Conservation (phyloP, 129 eudicot genomes). For the Deinandra increscens region DNA sequence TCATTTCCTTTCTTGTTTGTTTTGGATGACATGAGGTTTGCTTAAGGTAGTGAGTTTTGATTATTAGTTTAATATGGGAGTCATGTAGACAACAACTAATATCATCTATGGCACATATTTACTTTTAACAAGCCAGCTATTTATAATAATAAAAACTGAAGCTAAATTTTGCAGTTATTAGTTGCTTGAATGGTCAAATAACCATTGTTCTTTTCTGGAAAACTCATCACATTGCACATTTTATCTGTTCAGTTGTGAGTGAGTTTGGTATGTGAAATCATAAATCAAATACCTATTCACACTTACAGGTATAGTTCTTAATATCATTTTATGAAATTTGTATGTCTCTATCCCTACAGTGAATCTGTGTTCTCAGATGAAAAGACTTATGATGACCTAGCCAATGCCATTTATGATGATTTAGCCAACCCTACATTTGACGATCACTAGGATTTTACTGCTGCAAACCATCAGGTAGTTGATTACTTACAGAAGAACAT, state of each 20-base stretch:
- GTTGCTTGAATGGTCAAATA: neutral
- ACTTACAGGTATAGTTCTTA: too few species aligned
- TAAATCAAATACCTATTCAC: too few species aligned
- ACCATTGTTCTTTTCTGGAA: neutral
- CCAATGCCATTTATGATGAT: constrained; percentile 65
- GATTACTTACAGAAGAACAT: neutral
- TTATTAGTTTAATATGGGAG: neutral
- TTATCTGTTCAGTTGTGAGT: too few species aligned
- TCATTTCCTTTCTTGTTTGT: neutral
- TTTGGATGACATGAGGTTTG: neutral
- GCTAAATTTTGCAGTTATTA: neutral
- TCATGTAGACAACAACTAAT: neutral
- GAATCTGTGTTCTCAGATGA: constrained; percentile 29
- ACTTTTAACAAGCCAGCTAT: neutral
- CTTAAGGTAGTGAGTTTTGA: neutral
- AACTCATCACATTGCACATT: too few species aligned
- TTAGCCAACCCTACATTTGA: constrained; percentile 51
- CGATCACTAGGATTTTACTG: constrained; percentile 54
- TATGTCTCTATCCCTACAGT: constrained; percentile 36
- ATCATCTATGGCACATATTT: too few species aligned
- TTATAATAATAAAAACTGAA: neutral
- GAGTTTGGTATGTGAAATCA: too few species aligned
- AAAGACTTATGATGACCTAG: constrained; percentile 52
- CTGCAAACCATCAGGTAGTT: constrained; percentile 44
- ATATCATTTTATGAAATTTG: constrained; percentile 37